Conservation (phyloP, 805 yeast species). For the Metschnikowia corniflorae region DNA sequence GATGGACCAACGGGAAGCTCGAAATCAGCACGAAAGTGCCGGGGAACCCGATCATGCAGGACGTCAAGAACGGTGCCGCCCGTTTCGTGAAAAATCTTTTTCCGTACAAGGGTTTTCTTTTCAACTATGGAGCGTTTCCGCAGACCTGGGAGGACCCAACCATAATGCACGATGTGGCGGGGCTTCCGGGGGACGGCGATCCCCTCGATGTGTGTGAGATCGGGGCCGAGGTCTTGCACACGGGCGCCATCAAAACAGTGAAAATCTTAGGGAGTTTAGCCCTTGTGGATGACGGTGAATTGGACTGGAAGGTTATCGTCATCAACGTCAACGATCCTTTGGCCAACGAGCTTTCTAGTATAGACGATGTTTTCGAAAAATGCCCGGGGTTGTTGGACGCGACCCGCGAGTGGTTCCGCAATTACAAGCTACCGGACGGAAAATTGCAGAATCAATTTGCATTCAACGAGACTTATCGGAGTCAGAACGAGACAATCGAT, state of each 20-base stretch:
- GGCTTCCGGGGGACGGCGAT: slow-evolving; percentile 78
- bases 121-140: slow-evolving; percentile 98
- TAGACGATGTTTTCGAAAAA: slow-evolving; percentile 84
- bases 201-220: slow-evolving; percentile 94
- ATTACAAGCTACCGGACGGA: slow-evolving; percentile 97
- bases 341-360: slow-evolving; percentile 80
- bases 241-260: slow-evolving; percentile 80
- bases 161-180: slow-evolving; percentile 48
- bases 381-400: slow-evolving; percentile 92
- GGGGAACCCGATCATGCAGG: slow-evolving; percentile 94
- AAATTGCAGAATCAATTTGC: slow-evolving; percentile 96
- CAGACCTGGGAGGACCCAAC: slow-evolving; percentile 83
- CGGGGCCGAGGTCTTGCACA: slow-evolving; percentile 61
- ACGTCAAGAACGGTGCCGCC: slow-evolving; percentile 93
- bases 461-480: slow-evolving; percentile 90
- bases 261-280: slow-evolving; percentile 95
- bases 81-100: slow-evolving; percentile 96
- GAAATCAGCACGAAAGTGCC: slow-evolving; percentile 84
- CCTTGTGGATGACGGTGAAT: slow-evolving; percentile 85
- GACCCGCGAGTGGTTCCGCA: slow-evolving; percentile 97
- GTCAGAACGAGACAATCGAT: slow-evolving; percentile 81
- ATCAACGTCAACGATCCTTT: slow-evolving; percentile 81
- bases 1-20: slow-evolving; percentile 97
- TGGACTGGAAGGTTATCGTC: slow-evolving; percentile 90
- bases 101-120: slow-evolving; percentile 98